These are phyloP conservation scores for Sesbania bispinosa DNA, from an alignment of 306 rosid species.

Conservation along the genomic window DNA sequence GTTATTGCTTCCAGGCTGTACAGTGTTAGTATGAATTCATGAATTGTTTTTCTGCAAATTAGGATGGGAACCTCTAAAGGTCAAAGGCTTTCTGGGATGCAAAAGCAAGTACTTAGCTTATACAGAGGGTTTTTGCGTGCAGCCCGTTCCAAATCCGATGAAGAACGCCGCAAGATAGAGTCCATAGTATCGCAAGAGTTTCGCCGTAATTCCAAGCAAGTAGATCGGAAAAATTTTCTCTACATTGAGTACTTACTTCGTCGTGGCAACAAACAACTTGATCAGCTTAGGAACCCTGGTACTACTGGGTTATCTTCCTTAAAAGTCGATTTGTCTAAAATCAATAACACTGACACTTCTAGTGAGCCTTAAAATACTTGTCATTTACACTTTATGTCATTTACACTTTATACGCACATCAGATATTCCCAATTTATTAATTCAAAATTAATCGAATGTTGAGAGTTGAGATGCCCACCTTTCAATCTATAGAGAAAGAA, in stretches of 20 bases:
- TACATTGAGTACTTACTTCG: slow-evolving; percentile 86
- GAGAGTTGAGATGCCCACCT: background rate
- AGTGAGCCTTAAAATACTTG: background rate
- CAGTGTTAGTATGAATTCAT: background rate
- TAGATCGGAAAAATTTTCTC: slow-evolving; percentile 65
- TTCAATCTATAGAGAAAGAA: background rate
- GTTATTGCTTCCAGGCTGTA: no score
- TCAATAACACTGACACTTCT: slow-evolving; percentile 22
- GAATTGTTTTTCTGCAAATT: background rate
- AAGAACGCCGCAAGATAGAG: slow-evolving; percentile 61
- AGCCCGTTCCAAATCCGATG: slow-evolving; percentile 59
- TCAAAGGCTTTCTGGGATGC: slow-evolving; percentile 80
- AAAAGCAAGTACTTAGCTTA: slow-evolving; percentile 74
- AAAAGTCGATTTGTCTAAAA: slow-evolving; percentile 28
- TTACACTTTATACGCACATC: background rate
- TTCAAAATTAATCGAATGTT: background rate
- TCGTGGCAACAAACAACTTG: slow-evolving; percentile 74
- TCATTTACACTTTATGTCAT: no score
- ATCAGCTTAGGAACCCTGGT: slow-evolving; percentile 67
- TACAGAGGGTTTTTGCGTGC: slow-evolving; percentile 79
- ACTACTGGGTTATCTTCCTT: slow-evolving; percentile 59
- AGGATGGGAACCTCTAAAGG: slow-evolving; percentile 48
- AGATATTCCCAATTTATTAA: background rate
- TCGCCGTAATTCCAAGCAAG: slow-evolving; percentile 50
- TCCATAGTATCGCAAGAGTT: slow-evolving; percentile 62